Evolutionary conservation across 2,329 filamentous ascomycete genomes (phyloP), one percentile per base, ranked within the genome.

Genomic region (Colletotrichum camelliae): DNA sequence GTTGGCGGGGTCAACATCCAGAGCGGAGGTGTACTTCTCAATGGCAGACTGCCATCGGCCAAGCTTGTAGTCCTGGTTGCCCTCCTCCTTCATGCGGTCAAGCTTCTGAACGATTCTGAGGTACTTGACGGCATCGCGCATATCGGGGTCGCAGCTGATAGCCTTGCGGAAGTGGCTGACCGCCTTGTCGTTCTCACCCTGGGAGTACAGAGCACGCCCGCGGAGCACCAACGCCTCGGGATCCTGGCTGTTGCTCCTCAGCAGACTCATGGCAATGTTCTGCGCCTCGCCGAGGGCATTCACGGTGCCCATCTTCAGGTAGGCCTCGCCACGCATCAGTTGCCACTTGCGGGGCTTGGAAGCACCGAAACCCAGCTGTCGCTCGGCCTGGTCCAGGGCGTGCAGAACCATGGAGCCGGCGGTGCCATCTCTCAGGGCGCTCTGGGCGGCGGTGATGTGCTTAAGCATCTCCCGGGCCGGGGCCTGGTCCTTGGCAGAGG

Each of bases 121-220:
- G 87, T 95, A 96, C 87, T 96, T 97, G 80, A 98, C 91, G 9
- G 96, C 96, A 78, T 95, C 93, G 80, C 92, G 93, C 87, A 94
- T 97, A 84, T 99, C 97, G 10, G 97, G 97, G 80, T 98, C 97
- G 84, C 96, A 95, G 83, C 90, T 94, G 72, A 98, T 87, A 24
- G 96, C 97, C 87, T 97, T 95, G 78, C 95, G 92, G 87, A 98
- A 97, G 84, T 97, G 95, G 82, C 96, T 94, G 58, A 98, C 91
- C 2, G 97, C 96, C 89, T 98, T 98, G 4, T 97, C 95, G 81
- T 98, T 98, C 80, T 99, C 97, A 35, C 97, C 97, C 83, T 97
- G 95, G 5, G 93, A 93, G 81, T 98, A 98, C 66, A 98, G 90
- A 18, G 95, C 94, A 77, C 96, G 92, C 29, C 96, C 97, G 64